phyloP scores from a whole-genome alignment of 768 basidiomycete genomes.

The Leccinum subtestaceum region DNA sequence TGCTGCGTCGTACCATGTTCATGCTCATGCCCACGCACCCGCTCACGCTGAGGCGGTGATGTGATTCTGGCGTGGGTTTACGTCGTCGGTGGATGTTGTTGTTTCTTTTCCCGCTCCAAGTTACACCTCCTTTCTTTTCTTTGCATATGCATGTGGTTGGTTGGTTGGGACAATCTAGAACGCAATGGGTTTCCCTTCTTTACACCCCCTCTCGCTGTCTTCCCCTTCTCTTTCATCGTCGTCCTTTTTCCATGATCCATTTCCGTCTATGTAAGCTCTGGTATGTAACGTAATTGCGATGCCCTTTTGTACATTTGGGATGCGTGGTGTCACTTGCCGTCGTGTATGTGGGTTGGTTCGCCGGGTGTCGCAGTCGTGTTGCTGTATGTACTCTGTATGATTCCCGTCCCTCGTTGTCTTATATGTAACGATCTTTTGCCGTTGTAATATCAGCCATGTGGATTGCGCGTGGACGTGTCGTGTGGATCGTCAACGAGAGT shows the following conservation, averaged over 20 bases:
- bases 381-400: conserved; percentile 19
- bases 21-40: conserved; percentile 2
- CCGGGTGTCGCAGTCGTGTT: not conserved
- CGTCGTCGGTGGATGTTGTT: not conserved
- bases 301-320: conserved; percentile 15
- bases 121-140: too few relatives aligned
- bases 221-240: not conserved
- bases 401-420: conserved; percentile 9
- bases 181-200: conserved; percentile 3
- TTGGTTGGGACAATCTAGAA: conserved; percentile 20
- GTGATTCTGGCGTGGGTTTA: not conserved
- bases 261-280: conserved; percentile 13
- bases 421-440: conserved; percentile 11
- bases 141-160: not conserved
- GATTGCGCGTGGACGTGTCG: too few relatives aligned
- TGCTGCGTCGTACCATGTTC: not conserved
- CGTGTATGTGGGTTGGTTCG: too few relatives aligned
- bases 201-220: too few relatives aligned
- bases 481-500: too few relatives aligned
- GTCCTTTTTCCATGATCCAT: not conserved
- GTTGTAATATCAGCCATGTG: too few relatives aligned
- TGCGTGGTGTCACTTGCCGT: conserved; percentile 2
- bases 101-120: not conserved
- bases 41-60: conserved; percentile 15
- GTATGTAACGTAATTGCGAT: conserved; percentile 25